Conservation (phyloP, 2,329 filamentous ascomycete species). For the Penicillium sp. region DNA sequence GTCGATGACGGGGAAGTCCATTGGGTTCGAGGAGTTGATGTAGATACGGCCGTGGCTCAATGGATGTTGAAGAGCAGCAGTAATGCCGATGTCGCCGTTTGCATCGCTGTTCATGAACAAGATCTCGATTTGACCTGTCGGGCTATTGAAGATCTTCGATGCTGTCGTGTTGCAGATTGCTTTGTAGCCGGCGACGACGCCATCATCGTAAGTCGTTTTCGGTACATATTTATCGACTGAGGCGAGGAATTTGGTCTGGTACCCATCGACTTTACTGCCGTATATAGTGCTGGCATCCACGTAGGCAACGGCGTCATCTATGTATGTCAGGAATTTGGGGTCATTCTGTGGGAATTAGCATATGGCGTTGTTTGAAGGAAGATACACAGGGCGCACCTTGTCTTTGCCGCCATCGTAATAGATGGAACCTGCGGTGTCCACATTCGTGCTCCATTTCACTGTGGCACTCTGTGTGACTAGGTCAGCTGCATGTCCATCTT, state of each 20-base stretch:
- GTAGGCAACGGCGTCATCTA: conserved; percentile 28
- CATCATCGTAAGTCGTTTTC: conserved; percentile 24
- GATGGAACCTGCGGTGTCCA: conserved; percentile 30
- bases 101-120: conserved; percentile 31
- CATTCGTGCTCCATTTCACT: conserved; percentile 28
- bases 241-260: conserved; percentile 16
- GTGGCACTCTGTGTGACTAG: conserved; percentile 26
- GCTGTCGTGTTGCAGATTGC: conserved; percentile 30
- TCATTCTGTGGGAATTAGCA: conserved; percentile 20
- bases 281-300: conserved; percentile 25
- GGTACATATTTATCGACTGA: conserved; percentile 18
- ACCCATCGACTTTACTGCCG: conserved; percentile 9
- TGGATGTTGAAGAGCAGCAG: conserved; percentile 30
- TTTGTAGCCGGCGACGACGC: conserved; percentile 27
- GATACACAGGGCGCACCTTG: conserved; percentile 19
- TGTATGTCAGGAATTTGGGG: conserved; percentile 26
- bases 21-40: conserved; percentile 30
- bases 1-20: conserved; percentile 31
- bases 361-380: background rate
- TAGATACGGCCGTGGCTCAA: conserved; percentile 31
- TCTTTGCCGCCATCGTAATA: conserved; percentile 27
- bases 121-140: conserved; percentile 27
- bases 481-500: conserved; percentile 2
- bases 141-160: conserved; percentile 22
- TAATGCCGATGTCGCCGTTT: conserved; percentile 27